Conservation (phyloP, 306 rosid genomes). For the Cajanus cajan region DNA sequence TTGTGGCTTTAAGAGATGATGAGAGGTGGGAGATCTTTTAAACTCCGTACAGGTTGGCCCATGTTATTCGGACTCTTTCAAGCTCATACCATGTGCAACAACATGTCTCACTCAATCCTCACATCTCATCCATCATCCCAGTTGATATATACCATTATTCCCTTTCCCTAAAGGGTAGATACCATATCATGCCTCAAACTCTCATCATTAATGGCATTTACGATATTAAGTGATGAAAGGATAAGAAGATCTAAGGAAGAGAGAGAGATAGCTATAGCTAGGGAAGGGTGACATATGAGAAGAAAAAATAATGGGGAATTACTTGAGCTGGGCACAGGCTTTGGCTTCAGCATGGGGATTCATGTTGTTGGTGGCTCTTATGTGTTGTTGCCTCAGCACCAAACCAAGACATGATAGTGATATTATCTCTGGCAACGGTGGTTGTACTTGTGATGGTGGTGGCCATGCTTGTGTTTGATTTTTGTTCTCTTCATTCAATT, state of each 20-base stretch:
- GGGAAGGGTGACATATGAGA: neutral
- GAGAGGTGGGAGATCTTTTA: neutral
- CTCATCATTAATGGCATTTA: neutral
- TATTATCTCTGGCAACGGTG: conserved; percentile 31
- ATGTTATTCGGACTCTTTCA: conserved; percentile 38
- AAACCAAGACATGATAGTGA: conserved; percentile 50
- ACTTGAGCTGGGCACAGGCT: conserved; percentile 59
- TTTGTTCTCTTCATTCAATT: neutral
- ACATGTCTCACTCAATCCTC: conserved; percentile 14
- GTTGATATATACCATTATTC: conserved; percentile 27
- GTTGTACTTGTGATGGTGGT: conserved; percentile 74
- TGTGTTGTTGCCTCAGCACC: conserved; percentile 77
- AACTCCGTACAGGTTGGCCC: conserved; percentile 49
- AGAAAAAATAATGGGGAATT: conserved; percentile 32
- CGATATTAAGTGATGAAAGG: neutral
- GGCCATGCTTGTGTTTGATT: conserved; percentile 46
- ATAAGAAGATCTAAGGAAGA: neutral
- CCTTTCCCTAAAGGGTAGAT: neutral
- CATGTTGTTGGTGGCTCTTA: conserved; percentile 63
- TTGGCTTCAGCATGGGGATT: conserved; percentile 67
- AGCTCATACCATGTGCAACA: conserved; percentile 41
- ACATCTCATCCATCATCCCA: conserved; percentile 3
- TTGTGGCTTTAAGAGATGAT: neutral
- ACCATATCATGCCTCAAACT: neutral
- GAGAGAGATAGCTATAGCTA: too few species aligned